Base-by-base conservation (phyloP, 2,329 filamentous ascomycete genomes). In the Phialocephala sp. region DNA sequence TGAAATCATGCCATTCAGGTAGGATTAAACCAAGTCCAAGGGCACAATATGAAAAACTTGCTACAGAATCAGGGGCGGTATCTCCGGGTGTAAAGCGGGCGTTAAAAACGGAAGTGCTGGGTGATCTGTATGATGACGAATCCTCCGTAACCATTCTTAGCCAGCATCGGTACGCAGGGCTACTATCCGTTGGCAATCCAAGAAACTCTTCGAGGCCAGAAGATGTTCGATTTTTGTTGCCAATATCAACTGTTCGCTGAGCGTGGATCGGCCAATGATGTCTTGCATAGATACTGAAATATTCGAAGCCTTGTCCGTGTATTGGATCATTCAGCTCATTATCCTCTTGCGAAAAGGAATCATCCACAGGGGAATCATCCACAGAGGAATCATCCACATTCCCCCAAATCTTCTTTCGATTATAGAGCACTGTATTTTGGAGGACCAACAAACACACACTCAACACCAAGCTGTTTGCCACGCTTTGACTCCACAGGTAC, bases 401-500 rank as follows among this genome's bases (percentile, higher is more conserved):
- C 1, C 9, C 22, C 60, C 60, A 62, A 9, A 14, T 18, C 22
- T 45, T n/a, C 27, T 62, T 50, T 27, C 60, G 60, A 57, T 56
- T 47, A 24, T 45, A 47, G 14, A 39, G 24, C 14, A 47, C n/a
- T 20, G 60, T 62, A 35, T 57, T 57, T 43, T 62, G 60, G n/a
- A 62, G 60, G 1, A 36, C 60, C 22, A 56, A 47, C 9, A 62
- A 37, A 32, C 59, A 60, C 11, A 60, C 59, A 36, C 12, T 50
- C 12, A 22, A 2, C 8, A 60, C 59, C 8, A 60, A 14, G 18
- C 24, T 22, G 24, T 52, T 60, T n/a, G 68, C 68, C 37, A 62
- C 18, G n/a, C 15, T 24, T n/a, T 52, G 62, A n/a, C 11, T 65
- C 66, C 66, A 70, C 11, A 67, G 68, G 39, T 69, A 27, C 1